These are phyloP conservation scores for Grosmannia huntii DNA, from an alignment of 2,329 filamentous ascomycete species.

Conservation along the genomic window DNA sequence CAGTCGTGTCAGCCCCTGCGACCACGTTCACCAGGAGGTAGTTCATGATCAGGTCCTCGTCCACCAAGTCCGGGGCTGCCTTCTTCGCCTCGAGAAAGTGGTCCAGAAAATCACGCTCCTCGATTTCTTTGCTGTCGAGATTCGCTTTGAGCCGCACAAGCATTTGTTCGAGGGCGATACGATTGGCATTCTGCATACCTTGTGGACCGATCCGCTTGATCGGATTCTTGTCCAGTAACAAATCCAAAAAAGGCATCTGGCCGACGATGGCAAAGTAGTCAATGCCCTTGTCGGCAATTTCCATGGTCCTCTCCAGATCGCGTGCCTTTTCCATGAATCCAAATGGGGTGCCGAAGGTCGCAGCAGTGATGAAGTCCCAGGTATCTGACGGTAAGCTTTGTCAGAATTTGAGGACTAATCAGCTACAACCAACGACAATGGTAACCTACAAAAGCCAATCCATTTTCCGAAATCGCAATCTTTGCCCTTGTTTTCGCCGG, in stretches of 20 bases:
- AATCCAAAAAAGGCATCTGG: conserved; percentile 22
- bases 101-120: conserved; percentile 24
- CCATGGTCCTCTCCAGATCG: conserved; percentile 25
- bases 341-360: conserved; percentile 26
- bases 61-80: conserved; percentile 20
- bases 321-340: conserved; percentile 26
- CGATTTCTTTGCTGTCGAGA: conserved; percentile 14
- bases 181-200: conserved; percentile 13
- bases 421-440: not conserved
- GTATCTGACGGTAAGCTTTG: conserved; percentile 9
- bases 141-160: conserved; percentile 15
- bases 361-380: conserved; percentile 28
- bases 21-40: conserved; percentile 23
- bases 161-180: conserved; percentile 14
- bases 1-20: conserved; percentile 23
- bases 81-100: conserved; percentile 26
- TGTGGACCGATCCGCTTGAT: conserved; percentile 21
- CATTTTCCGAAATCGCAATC: conserved; percentile 27
- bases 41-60: conserved; percentile 22
- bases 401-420: not conserved
- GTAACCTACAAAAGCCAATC: conserved; percentile 24
- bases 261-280: conserved; percentile 18
- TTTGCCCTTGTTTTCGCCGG: conserved; percentile 11
- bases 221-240: conserved; percentile 26
- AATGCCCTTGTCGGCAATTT: conserved; percentile 18